Percentiles rank a stretch among this genome's conserved stretches.
phyloP scores from a whole-genome alignment of 2,329 filamentous ascomycete genomes.

The Pestalotiopsis sp. region DNA sequence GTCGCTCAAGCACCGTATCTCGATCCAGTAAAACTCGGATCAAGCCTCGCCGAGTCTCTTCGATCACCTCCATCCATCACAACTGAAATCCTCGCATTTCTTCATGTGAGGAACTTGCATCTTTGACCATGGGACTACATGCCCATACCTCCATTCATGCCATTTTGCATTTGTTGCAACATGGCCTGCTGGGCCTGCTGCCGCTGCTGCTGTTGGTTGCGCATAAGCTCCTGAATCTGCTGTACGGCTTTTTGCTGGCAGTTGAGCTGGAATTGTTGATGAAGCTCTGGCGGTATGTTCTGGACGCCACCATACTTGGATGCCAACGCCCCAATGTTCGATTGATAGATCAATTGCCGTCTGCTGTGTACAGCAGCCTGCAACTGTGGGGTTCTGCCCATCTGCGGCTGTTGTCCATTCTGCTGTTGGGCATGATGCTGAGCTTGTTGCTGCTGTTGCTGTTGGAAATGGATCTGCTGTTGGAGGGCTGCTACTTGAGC shows the following conservation, averaged over 20 bases:
- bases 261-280: conserved; percentile 46
- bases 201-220: conserved; percentile 22
- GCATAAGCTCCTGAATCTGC: conserved; percentile 21
- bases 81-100: neutral
- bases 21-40: too few relatives aligned
- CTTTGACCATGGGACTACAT: conserved; percentile 17
- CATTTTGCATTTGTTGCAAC: conserved; percentile 42
- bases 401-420: conserved; percentile 17
- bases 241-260: conserved; percentile 40
- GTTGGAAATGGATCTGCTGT: conserved; percentile 37
- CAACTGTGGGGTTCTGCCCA: conserved; percentile 12
- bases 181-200: conserved; percentile 30
- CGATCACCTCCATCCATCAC: neutral
- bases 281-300: conserved; percentile 47
- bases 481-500: conserved; percentile 32
- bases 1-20: neutral
- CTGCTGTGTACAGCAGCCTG: conserved; percentile 36
- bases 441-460: conserved; percentile 29
- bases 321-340: conserved; percentile 36
- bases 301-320: conserved; percentile 43
- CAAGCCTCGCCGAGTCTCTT: too few relatives aligned
- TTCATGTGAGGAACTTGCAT: too few relatives aligned
- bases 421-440: conserved; percentile 1
- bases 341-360: conserved; percentile 40
- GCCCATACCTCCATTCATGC: conserved; percentile 47